Percentiles rank a stretch among this genome's conserved stretches.
phyloP scores from a whole-genome alignment of 257 asterid genomes.

The Capsicum chinense region DNA sequence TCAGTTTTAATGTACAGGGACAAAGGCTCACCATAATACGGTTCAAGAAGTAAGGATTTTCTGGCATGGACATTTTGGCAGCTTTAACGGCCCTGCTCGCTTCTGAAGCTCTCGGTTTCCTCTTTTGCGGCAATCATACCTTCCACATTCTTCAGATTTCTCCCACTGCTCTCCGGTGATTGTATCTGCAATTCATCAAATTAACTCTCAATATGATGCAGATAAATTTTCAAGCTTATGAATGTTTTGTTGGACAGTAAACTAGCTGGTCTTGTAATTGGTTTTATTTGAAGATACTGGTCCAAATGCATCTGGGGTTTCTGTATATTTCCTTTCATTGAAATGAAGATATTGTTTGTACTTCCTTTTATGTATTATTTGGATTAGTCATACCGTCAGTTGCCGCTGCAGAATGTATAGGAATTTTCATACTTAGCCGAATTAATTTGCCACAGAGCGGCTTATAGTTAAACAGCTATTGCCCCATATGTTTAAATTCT shows the following conservation, averaged over 20 bases:
- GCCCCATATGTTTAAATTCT: neutral
- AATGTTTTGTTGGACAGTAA: neutral
- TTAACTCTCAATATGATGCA: slow-evolving; percentile 23
- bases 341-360: neutral
- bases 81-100: neutral
- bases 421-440: neutral
- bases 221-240: neutral
- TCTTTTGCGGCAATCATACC: neutral
- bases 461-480: neutral
- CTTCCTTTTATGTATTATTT: neutral
- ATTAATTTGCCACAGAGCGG: neutral
- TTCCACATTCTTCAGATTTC: slow-evolving; percentile 13
- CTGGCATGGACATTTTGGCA: neutral
- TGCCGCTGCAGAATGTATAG: neutral
- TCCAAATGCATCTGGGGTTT: neutral
- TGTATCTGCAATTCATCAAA: slow-evolving; percentile 21
- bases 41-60: slow-evolving; percentile 21
- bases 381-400: slow-evolving; percentile 9
- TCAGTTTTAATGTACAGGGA: too few relatives aligned
- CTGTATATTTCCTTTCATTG: neutral
- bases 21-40: too few relatives aligned
- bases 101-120: neutral
- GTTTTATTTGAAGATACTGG: neutral
- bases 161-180: neutral
- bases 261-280: slow-evolving; percentile 21